Conservation (phyloP, 2,329 filamentous ascomycete genomes). For the Hymenoscyphus fructigenus region DNA sequence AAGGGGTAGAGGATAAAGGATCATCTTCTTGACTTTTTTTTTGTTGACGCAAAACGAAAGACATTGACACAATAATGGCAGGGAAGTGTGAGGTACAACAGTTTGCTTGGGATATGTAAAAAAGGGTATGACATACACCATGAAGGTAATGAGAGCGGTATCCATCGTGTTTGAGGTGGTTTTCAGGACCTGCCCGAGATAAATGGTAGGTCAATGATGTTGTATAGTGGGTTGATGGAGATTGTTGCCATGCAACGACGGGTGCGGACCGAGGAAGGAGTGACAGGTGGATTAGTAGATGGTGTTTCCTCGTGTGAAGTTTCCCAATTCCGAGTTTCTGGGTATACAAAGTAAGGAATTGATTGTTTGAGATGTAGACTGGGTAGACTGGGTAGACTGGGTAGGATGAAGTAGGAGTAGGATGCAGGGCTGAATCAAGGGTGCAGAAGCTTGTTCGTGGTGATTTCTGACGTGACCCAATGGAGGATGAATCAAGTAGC, state of each 20-base stretch:
- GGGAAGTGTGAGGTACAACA: background rate
- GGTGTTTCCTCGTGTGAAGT: background rate
- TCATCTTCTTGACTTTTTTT: background rate
- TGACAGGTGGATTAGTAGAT: background rate
- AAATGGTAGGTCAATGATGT: background rate
- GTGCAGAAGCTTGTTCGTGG: background rate
- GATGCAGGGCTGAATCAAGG: background rate
- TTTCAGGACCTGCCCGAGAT: conserved; percentile 22
- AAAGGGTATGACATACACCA: conserved; percentile 55
- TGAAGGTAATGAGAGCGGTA: conserved; percentile 68
- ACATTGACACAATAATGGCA: background rate
- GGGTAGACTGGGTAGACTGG: background rate
- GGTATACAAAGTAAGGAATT: background rate
- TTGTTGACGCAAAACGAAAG: background rate
- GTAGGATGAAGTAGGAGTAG: background rate
- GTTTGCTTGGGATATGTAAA: background rate
- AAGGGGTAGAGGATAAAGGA: background rate
- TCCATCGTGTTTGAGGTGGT: conserved; percentile 26
- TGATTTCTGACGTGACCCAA: background rate
- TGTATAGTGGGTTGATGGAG: background rate
- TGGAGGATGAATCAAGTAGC: background rate
- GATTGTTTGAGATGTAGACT: background rate
- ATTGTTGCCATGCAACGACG: background rate
- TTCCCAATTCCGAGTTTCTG: background rate
- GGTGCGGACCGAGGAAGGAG: background rate